Percentiles rank a stretch among this genome's conserved stretches.
These are phyloP conservation scores for Xylariaceae sp. DNA, from an alignment of 2,329 filamentous ascomycete species.

Conservation along the genomic window DNA sequence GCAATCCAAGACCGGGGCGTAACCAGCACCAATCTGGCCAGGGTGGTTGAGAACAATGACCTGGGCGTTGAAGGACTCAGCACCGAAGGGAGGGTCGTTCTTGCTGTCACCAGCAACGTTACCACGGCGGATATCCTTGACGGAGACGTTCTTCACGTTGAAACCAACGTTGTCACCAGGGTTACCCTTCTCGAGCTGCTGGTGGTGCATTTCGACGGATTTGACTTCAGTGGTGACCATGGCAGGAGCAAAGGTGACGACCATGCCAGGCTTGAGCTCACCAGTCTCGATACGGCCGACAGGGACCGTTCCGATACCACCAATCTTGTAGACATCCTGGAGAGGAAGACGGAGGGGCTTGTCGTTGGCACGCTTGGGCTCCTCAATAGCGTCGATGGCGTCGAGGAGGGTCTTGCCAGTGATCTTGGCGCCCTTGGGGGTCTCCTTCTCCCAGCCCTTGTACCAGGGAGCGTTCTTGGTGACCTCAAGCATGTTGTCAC, in stretches of 20 bases:
- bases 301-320: slow-evolving; percentile 98
- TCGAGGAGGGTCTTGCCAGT: slow-evolving; percentile 97
- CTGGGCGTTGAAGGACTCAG: slow-evolving; percentile 97
- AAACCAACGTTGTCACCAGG: slow-evolving; percentile 99
- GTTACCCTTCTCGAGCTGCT: slow-evolving; percentile 90
- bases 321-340: slow-evolving; percentile 99
- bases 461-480: slow-evolving; percentile 98
- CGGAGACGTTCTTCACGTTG: slow-evolving; percentile 99
- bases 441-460: slow-evolving; percentile 99
- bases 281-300: slow-evolving; percentile 99
- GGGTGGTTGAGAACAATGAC: slow-evolving; percentile 99
- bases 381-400: slow-evolving; percentile 95
- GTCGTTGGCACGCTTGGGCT: slow-evolving; percentile 87
- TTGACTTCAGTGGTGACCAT: slow-evolving; percentile 99
- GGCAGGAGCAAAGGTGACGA: slow-evolving; percentile 97
- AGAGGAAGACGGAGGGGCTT: slow-evolving; percentile 99
- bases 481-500: slow-evolving; percentile 96
- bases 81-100: slow-evolving; percentile 90
- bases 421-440: slow-evolving; percentile 67
- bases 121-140: slow-evolving; percentile 99
- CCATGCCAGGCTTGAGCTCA: slow-evolving; percentile 84
- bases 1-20: slow-evolving; percentile 98
- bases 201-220: slow-evolving; percentile 99
- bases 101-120: slow-evolving; percentile 99
- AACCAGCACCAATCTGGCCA: slow-evolving; percentile 97